These are phyloP conservation scores for Luffa acutangula DNA, from an alignment of 306 rosid species.

Conservation along the genomic window DNA sequence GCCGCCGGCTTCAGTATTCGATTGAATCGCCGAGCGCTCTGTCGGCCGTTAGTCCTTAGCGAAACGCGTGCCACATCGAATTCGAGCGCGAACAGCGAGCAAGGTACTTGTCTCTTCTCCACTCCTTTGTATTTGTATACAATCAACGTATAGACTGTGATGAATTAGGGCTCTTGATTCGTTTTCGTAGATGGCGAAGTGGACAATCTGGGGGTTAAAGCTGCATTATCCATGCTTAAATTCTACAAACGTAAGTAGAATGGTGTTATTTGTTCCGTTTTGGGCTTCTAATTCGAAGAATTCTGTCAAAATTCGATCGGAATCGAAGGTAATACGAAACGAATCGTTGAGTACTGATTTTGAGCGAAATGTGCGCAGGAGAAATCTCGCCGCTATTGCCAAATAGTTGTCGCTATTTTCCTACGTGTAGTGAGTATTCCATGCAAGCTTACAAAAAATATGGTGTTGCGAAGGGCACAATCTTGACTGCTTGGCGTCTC, in stretches of 20 bases:
- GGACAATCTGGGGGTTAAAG: conserved; percentile 48
- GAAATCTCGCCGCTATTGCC: conserved; percentile 87
- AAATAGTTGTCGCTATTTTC: conserved; percentile 69
- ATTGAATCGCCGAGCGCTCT: conserved; percentile 11
- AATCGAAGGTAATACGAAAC: not conserved
- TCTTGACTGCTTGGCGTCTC: conserved; percentile 72
- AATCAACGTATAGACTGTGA: not conserved
- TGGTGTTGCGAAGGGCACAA: conserved; percentile 61
- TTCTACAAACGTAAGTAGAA: conserved; percentile 61
- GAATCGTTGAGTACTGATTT: not conserved
- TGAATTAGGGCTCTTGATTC: not conserved
- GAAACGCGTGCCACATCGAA: conserved; percentile 20
- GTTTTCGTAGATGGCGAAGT: conserved; percentile 29
- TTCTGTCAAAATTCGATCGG: not conserved
- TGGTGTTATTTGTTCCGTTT: not conserved
- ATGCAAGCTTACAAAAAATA: conserved; percentile 92
- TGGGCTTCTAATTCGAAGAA: not conserved
- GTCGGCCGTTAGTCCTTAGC: conserved; percentile 4
- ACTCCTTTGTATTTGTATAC: not conserved
- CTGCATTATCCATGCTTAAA: conserved; percentile 48
- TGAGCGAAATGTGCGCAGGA: conserved; percentile 28
- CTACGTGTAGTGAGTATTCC: conserved; percentile 88
- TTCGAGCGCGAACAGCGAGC: conserved; percentile 24
- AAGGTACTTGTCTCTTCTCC: conserved; percentile 27
- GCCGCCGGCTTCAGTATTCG: not conserved